Evolutionary conservation across 2,329 filamentous ascomycete genomes (phyloP), one percentile per base, ranked within the genome.

Genomic region (Cladosporium velox): DNA sequence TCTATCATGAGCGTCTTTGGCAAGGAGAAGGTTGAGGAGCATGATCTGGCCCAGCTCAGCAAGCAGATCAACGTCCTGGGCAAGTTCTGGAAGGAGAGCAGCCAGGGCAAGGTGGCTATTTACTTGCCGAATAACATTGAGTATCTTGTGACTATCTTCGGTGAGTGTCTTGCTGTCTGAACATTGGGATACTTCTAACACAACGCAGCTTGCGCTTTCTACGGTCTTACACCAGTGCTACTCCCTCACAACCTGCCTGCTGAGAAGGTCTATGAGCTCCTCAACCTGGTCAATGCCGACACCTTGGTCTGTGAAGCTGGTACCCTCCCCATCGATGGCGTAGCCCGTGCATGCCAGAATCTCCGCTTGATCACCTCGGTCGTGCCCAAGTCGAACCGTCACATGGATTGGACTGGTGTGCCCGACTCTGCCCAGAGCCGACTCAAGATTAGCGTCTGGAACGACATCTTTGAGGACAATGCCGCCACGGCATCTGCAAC

Each of bases 91-190:
- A 86, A 91, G 72, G 86, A 90, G 69, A 87, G 88, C 65, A 88
- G 87, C 44, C 81, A 79, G 4, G 49, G 59, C 8, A 90, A 88
- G 59, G 91, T 98, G 35, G 95, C 93, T 68, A 86, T 98, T 69
- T 97, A 96, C 77, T 85, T 98, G 65, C 92, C 93, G 52, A 97
- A 99, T 83, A 97, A 93, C 57, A 84, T 96, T 73, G 95, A 99
- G 79, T 88, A 96, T 68, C 82, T 99, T 59, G 86, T 87, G 38
- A 85, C 90, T 8, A 82, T 98, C 24, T 96, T 99, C 74, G 86
- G 86, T 88, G 76, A 60, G 81, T 66, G 41, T 12, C n/a, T 21
- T 8, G 3, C 8, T 18, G 52, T 21, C 14, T 5, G 10, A 6
- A 12, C 24, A 5, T 47, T 47, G 41, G 41, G 3, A 10, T 4